Percentiles rank a stretch among this genome's conserved stretches.
Conservation (phyloP, 306 rosid genomes). For the Albizia julibrissin region DNA sequence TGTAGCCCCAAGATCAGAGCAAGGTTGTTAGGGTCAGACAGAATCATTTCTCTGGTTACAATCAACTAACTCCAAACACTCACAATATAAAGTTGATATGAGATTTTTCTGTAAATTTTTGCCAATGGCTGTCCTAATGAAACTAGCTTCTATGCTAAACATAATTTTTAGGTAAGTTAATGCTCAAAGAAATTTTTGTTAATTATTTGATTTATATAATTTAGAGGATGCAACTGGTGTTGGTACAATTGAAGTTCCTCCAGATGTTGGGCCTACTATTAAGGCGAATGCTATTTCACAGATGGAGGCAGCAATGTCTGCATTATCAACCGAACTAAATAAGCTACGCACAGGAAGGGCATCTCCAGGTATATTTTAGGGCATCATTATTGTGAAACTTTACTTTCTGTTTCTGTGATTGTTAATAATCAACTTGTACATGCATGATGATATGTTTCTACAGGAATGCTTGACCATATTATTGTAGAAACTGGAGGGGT, state of each 20-base stretch:
- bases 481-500: conserved; percentile 78
- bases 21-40: not conserved
- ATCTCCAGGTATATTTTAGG: conserved; percentile 63
- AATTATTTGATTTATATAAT: conserved; percentile 29
- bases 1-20: conserved; percentile 16
- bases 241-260: conserved; percentile 54
- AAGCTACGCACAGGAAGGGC: conserved; percentile 95
- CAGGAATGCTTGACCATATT: conserved; percentile 98
- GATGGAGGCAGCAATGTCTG: conserved; percentile 81
- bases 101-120: not conserved
- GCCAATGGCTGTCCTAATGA: not conserved
- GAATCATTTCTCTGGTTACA: not conserved
- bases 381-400: not conserved
- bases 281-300: conserved; percentile 70
- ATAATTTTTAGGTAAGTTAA: not conserved
- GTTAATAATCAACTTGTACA: conserved; percentile 11
- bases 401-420: not conserved
- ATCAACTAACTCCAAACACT: not conserved
- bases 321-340: conserved; percentile 70
- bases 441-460: conserved; percentile 22
- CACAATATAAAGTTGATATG: conserved; percentile 6
- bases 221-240: conserved; percentile 69
- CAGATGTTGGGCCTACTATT: conserved; percentile 65
- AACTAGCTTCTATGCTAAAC: not conserved
- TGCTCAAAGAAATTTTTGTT: not conserved